Percentiles rank a stretch among this genome's conserved stretches.
Evolutionary conservation across 441 rosid species (phyloP).

Genomic region (Sinapis alba): DNA sequence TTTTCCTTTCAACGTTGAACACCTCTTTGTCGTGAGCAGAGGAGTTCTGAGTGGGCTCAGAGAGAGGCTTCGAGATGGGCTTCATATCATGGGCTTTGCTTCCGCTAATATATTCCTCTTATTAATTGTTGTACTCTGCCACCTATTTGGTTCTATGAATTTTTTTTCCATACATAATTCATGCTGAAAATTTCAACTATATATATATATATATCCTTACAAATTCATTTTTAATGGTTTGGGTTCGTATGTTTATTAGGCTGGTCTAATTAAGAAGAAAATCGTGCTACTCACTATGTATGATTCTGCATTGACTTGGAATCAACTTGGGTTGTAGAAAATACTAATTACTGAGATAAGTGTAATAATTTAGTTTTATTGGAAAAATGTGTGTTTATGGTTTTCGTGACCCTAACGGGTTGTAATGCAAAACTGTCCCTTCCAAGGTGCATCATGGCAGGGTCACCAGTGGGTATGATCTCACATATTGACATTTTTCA

Average conservation of each 20-base stretch:
- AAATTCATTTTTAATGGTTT: background rate
- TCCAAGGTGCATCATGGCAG: constrained; percentile 37
- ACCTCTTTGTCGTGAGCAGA: too few species aligned
- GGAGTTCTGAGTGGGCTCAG: too few species aligned
- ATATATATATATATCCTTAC: background rate
- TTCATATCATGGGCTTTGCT: too few species aligned
- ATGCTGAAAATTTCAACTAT: background rate
- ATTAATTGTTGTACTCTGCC: background rate
- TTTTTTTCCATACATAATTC: background rate
- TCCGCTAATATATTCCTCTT: background rate
- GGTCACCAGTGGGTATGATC: constrained; percentile 35
- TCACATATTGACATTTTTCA: constrained; percentile 19
- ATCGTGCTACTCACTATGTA: constrained; percentile 28
- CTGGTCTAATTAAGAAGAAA: too few species aligned
- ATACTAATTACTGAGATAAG: constrained; percentile 1
- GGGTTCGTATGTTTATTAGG: too few species aligned
- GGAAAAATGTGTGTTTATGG: background rate
- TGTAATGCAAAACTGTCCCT: constrained; percentile 29
- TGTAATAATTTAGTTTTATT: background rate
- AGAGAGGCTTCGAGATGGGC: too few species aligned
- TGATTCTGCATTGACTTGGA: constrained; percentile 31
- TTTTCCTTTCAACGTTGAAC: too few species aligned
- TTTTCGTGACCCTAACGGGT: constrained; percentile 26
- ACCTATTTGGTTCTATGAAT: constrained; percentile 9
- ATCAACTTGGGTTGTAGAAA: constrained; percentile 16